Evolutionary conservation across 2,329 filamentous ascomycete genomes (phyloP), one percentile per base, ranked within the genome.

Genomic region (Penicillium griseofulvum): DNA sequence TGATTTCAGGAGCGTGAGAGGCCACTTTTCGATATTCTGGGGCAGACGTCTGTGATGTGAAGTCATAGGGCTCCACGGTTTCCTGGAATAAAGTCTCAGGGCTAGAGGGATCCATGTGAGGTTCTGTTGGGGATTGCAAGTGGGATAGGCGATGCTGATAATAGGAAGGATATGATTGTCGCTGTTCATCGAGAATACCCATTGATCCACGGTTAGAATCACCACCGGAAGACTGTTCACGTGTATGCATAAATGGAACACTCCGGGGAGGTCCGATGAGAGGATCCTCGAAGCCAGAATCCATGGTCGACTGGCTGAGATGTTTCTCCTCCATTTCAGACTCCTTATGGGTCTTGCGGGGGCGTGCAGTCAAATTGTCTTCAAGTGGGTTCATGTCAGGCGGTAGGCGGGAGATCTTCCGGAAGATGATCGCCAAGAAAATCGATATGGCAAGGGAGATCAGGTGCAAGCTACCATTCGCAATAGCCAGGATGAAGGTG

Each of bases 351-450:
- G 29, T 61, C 78, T 91, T 92, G 75, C 95, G 91, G 73, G 62
- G 72, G 68, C 75, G 80, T 54, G 90, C 86, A 1, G 91, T 97
- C 55, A 96, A 77, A 66, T 93, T 87, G 62, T 89, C 85, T 70
- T 97, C 92, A 14, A 97, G 80, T 1, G 93, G 93, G 70, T 97
- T 97, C 89, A 96, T 91, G 68, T 97, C 93, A 0, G 93, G 92
- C 6, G 93, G 93, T 71, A 97, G 82, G 19, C 81, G 79, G 5
- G 86, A 81, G 65, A 97, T 97, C 68, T 89, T 88, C 38, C 87
- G 84, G 83, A 97, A 97, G 63, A 88, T 83, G 49, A 89, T 71
- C 16, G 86, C 85, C 26, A 97, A 80, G 75, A 88, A 97, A 31
- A 90, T 70, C 5, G 90, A 90, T 34, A 95, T 77, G 17, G 79